Conservation (phyloP, 1,284 basidiomycete species). For the Rhodotorula sp. region DNA sequence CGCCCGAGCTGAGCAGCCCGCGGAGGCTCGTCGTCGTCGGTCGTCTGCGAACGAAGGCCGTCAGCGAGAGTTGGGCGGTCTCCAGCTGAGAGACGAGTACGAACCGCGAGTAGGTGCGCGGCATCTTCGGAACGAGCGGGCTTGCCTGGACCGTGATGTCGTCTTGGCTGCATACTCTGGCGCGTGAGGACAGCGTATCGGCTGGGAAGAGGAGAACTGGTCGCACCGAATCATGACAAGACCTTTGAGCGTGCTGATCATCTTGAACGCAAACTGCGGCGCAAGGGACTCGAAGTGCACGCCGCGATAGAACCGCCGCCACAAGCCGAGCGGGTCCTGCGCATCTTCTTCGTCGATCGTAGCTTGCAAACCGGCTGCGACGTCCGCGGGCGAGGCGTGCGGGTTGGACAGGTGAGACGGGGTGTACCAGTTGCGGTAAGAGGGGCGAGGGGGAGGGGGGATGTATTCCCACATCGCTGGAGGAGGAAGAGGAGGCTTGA, state of each 20-base stretch:
- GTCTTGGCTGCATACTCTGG: no score
- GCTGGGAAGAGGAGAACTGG: background rate
- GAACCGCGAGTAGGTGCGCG: background rate
- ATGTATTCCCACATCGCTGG: slow-evolving; percentile 30
- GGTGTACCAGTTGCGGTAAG: slow-evolving; percentile 79
- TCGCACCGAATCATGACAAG: slow-evolving; percentile 19
- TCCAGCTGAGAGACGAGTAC: background rate
- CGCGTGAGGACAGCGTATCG: background rate
- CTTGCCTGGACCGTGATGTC: slow-evolving; percentile 33
- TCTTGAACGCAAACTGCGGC: slow-evolving; percentile 79
- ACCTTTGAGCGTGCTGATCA: slow-evolving; percentile 78
- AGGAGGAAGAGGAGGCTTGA: slow-evolving; percentile 49
- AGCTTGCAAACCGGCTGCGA: slow-evolving; percentile 51
- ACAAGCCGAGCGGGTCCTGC: slow-evolving; percentile 4
- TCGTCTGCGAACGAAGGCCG: background rate
- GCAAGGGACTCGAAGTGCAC: slow-evolving; percentile 73
- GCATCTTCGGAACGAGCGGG: slow-evolving; percentile 51
- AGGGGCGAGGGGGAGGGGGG: slow-evolving; percentile 47
- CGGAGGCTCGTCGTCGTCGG: background rate
- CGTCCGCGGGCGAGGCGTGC: slow-evolving; percentile 61
- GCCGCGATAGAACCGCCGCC: slow-evolving; percentile 63
- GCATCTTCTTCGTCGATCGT: slow-evolving; percentile 56
- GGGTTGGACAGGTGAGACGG: slow-evolving; percentile 61
- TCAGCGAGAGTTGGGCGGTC: no score
- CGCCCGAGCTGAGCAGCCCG: no score